These are phyloP conservation scores for Colletotrichum filicis DNA, from an alignment of 2,329 filamentous ascomycete species.

Conservation along the genomic window DNA sequence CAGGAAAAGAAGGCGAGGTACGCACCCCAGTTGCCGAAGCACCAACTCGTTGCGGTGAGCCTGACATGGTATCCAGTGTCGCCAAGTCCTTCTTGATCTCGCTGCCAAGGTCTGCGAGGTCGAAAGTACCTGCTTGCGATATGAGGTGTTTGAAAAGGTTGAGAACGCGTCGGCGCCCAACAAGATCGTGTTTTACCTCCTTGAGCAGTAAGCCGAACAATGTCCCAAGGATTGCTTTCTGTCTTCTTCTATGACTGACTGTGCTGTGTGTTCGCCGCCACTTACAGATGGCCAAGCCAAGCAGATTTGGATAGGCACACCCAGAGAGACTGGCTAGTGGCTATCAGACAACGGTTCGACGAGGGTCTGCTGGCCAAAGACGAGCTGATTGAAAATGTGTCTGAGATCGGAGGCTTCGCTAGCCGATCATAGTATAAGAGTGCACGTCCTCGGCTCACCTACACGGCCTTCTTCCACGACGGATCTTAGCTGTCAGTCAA, in stretches of 20 bases:
- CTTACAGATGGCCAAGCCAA: background rate
- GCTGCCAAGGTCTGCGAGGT: background rate
- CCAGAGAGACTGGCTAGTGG: background rate
- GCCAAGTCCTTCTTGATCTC: background rate
- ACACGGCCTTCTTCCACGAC: too few relatives aligned
- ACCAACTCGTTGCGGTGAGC: background rate
- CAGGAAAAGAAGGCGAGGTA: background rate
- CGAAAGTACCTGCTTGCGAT: background rate
- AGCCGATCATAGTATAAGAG: background rate
- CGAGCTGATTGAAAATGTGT: background rate
- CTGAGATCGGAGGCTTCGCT: background rate
- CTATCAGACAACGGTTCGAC: background rate
- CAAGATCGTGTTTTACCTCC: background rate
- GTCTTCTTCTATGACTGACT: background rate
- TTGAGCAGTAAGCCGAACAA: background rate
- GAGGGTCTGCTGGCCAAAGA: background rate
- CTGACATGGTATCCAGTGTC: background rate
- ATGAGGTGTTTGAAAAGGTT: background rate
- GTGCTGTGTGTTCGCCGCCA: background rate
- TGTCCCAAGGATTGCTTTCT: background rate
- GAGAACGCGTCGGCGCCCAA: background rate
- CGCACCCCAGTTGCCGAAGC: background rate
- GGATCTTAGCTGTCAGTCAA: too few relatives aligned
- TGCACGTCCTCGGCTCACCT: too few relatives aligned
- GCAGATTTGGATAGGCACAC: background rate